phyloP scores from a whole-genome alignment of 257 asterid genomes.

The Anisodus tanguticus region DNA sequence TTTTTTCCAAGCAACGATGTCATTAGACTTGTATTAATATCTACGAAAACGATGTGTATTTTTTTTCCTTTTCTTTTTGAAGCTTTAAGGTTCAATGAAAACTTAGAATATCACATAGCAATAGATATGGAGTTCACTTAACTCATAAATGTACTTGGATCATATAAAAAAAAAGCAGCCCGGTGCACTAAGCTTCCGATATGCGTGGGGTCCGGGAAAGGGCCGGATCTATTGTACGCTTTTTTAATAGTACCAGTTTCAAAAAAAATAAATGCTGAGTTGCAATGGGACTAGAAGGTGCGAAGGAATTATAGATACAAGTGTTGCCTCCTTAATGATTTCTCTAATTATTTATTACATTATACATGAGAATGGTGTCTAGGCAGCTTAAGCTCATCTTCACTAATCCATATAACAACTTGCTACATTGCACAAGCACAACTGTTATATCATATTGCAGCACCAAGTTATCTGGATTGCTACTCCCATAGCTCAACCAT shows the following conservation, averaged over 20 bases:
- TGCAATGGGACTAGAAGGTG: background rate
- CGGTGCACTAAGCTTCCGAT: too few species aligned
- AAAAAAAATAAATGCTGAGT: background rate
- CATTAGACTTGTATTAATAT: background rate
- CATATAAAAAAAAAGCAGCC: too few species aligned
- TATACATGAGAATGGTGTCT: background rate
- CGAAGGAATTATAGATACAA: background rate
- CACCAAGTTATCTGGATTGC: background rate
- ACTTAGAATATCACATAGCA: background rate
- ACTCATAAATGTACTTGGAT: background rate
- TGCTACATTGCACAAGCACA: background rate
- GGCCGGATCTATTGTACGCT: too few species aligned
- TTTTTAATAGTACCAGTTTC: too few species aligned
- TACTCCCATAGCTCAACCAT: background rate
- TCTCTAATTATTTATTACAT: too few species aligned
- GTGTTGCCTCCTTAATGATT: background rate
- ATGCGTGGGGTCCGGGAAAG: too few species aligned
- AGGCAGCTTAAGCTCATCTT: background rate
- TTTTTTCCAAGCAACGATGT: background rate
- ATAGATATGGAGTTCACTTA: background rate
- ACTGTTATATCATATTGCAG: background rate
- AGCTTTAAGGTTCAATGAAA: constrained; percentile 16
- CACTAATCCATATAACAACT: background rate
- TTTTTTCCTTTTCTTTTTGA: background rate
- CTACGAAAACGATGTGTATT: background rate